Base-by-base conservation (phyloP, 192 early-diverging fungal species). In the Dimargaris verticillata region DNA sequence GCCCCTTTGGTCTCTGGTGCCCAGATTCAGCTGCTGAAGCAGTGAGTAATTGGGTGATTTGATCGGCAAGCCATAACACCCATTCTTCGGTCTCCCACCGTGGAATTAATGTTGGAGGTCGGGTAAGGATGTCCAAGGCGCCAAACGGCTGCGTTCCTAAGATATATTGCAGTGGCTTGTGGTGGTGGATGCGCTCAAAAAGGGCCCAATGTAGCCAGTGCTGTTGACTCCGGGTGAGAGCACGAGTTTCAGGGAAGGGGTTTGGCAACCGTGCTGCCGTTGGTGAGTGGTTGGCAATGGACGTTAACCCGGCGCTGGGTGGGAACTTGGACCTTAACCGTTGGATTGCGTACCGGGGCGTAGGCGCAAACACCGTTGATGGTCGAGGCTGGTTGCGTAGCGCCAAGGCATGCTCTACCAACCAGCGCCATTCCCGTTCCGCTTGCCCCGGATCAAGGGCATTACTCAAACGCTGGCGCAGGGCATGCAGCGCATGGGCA, bases 1-100 rank as follows among this genome's bases (percentile, higher is more conserved):
- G 68, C 44, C 65, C 74, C 55, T 52, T 22, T 33, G 25, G 25
- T 6, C 55, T 51, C 11, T 18, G n/a, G 26, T n/a, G 0, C 42
- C 28, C 41, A 0, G 42, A 15, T n/a, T 49, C 20, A 17, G 63
- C 49, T n/a, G 42, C 28, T 5, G 45, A 20, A 13, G 45, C 15
- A 2, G 33, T n/a, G 38, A 64, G 29, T 53, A 66, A 52, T 20
- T 58, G 62, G 7, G 69, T 70, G 12, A 92, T 44, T 41, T 76
- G 28, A 7, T 65, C 52, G 28, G 80, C 71, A 13, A 91, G 63
- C 13, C 78, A 68, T 24, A 75, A 54, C n/a, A 83, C 78, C 89
- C 90, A 93, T 73, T 93, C 89, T 72, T 97, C 92, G 1, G 94
- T 97, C 71, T 97, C 94, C 88, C 80, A 84, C 69, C 87, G 75